Evolutionary conservation across 1,284 basidiomycete species (phyloP).

Genomic region (Ustilago trichophora): DNA sequence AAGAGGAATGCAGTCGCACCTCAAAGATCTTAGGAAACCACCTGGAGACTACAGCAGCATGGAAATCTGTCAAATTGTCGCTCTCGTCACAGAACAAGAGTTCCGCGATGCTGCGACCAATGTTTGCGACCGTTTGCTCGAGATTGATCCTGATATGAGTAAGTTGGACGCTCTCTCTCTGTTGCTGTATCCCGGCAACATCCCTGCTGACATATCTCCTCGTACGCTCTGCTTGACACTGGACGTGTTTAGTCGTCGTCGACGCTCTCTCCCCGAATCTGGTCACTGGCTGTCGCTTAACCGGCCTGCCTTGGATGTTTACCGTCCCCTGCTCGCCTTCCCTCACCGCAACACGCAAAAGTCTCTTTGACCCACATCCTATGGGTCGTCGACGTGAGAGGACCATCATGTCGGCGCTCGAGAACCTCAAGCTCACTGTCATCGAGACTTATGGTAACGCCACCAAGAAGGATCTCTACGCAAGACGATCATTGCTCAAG

Average conservation of each 20-base stretch:
- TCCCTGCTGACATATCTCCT: too few species aligned
- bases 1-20: constrained; percentile 20
- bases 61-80: constrained; percentile 23
- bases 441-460: constrained; percentile 25
- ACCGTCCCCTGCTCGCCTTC: constrained; percentile 50
- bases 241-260: constrained; percentile 51
- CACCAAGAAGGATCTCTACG: constrained; percentile 30
- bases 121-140: constrained; percentile 34
- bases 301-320: constrained; percentile 44
- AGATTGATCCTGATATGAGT: constrained; percentile 49
- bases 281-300: constrained; percentile 53
- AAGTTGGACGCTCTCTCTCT: constrained; percentile 6
- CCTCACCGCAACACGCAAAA: constrained; percentile 25
- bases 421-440: constrained; percentile 34
- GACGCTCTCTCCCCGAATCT: constrained; percentile 53
- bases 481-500: constrained; percentile 19
- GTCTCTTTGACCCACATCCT: constrained; percentile 38
- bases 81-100: constrained; percentile 16
- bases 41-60: constrained; percentile 35
- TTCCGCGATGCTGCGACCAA: constrained; percentile 34
- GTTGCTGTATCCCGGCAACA: too few species aligned
- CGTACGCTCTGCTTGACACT: too few species aligned
- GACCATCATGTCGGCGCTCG: constrained; percentile 16
- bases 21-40: constrained; percentile 25
- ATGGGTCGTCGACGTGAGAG: constrained; percentile 38